Base-by-base conservation (phyloP, 2,329 filamentous ascomycete species). In the Neonectria magnoliae region DNA sequence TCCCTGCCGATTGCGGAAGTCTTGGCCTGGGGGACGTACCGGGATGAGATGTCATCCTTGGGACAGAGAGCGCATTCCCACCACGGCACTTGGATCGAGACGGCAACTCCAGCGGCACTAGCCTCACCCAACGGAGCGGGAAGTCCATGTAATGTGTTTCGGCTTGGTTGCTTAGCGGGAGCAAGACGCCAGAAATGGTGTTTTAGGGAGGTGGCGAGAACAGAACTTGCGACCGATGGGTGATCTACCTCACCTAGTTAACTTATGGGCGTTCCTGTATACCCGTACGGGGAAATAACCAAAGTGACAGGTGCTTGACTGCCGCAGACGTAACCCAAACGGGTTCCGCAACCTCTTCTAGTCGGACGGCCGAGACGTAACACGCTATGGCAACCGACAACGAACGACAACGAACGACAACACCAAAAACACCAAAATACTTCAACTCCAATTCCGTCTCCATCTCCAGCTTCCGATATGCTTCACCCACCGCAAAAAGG, bases 401-500 rank as follows among this genome's bases (percentile, higher is more conserved):
- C 38, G 38, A n/a, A 42, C 45, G 31, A 11, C 38, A 42, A 42
- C 38, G 38, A n/a, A 42, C 38, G 38, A 42, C 38, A 20, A 42
- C 38, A 11, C 38, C 36, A n/a, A 38, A 14, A 14, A 38, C 36
- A 6, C 14, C 14, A 38, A 38, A 38, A 36, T 13, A 36, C 36
- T 38, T 16, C 36, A 38, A 38, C 36, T 38, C 36, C 36, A 38
- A 38, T 6, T 38, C 36, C 25, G 6, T 25, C 36, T 38, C 48
- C 38, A 54, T n/a, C 16, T 50, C 10, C 16, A 25, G n/a, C 51
- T 51, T 58, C 57, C 50, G 51, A 36, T 13, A 29, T 44, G 42
- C 44, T 48, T 58, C 44, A 56, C 42, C 45, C n/a, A 20, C 42
- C 38, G 61, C 53, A 63, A 56, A 56, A 59, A 48, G 57, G 27